Evolutionary conservation across 2,329 filamentous ascomycete genomes (phyloP), one percentile per base, ranked within the genome.

Genomic region (Pyrenophora seminiperda): DNA sequence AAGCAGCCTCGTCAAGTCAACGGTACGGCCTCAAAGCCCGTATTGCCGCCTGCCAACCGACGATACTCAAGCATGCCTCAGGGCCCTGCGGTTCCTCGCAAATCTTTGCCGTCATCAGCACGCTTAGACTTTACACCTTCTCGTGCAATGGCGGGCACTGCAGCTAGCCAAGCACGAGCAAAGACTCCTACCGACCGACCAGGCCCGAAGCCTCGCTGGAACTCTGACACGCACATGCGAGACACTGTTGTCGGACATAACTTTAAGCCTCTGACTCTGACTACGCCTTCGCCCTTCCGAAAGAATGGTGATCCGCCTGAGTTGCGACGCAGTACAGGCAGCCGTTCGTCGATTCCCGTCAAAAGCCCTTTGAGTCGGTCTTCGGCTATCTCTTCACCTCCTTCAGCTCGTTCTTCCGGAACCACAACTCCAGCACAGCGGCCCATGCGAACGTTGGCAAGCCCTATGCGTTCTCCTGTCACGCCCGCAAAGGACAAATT

Each of bases 31-130:
- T 75, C 73, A 5, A 72, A 71, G 32, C 66, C 76, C 24, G 72
- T 75, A 3, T 59, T 74, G 1, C 70, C 73, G 1, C 70, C 73
- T 7, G 59, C 73, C 46, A 73, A 71, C 32, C 78, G 76, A 32
- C 76, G 81, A 4, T 76, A 76, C 41, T 82, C 79, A 6, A 78
- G 76, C 44, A 56, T 81, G 33, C 79, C 79, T 1, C 71, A 67
- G 18, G 56, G 59, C 27, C 57, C 59, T 33, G 59, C 46, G 29
- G 43, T 49, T 36, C 50, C 63, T 13, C 62, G 65, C 42, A 73
- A 71, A 49, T 49, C 53, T 45, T 11, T 37, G 41, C 30, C 30
- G 3, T 51, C 46, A 10, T 43, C 61, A 27, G 24, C 9, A 54
- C 46, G 61, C 57, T 22, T 63, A 50, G 31, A 60, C 61, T 41